Base-by-base conservation (phyloP, 2,329 filamentous ascomycete genomes). In the Sarocladium strictum region DNA sequence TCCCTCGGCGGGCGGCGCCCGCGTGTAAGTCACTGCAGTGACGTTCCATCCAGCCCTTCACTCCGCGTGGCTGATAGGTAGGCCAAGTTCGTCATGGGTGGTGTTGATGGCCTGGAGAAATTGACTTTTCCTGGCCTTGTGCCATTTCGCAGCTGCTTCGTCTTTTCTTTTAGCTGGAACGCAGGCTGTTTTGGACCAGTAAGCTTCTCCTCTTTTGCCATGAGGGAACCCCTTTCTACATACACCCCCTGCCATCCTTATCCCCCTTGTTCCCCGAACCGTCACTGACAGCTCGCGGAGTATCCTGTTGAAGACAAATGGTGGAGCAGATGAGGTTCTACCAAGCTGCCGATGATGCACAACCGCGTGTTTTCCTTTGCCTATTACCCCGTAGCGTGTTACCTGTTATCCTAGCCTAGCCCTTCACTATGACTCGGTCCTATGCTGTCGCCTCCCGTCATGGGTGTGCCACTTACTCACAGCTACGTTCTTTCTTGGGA, bases 31-130 rank as follows among this genome's bases (percentile, higher is more conserved):
- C 26, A 5, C 23, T 33, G 29, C 47, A 51, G 47, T 51, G 47
- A 51, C 47, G 47, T 51, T 51, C 47, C 47, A 51, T 51, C 47
- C 47, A 11, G 19, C 47, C 26, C 47, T 35, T 14, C 12, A 12
- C 26, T n/a, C n/a, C n/a, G n/a, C n/a, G n/a, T n/a, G n/a, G n/a
- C n/a, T n/a, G n/a, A n/a, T n/a, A n/a, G n/a, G n/a, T n/a, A n/a
- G n/a, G n/a, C n/a, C n/a, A n/a, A n/a, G n/a, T n/a, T n/a, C n/a
- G n/a, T n/a, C n/a, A n/a, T n/a, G n/a, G n/a, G n/a, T n/a, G 35
- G 35, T 38, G 17, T 6, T 38, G 5, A 19, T n/a, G 15, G 35
- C 35, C 17, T n/a, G 35, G 35, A 38, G 35, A n/a, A n/a, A 38
- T 38, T 38, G 35, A 19, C 17, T 38, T 15, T 38, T n/a, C n/a